These are phyloP conservation scores for Aspergillus olivimuriae DNA, from an alignment of 495 filamentous ascomycete species.

Conservation along the genomic window DNA sequence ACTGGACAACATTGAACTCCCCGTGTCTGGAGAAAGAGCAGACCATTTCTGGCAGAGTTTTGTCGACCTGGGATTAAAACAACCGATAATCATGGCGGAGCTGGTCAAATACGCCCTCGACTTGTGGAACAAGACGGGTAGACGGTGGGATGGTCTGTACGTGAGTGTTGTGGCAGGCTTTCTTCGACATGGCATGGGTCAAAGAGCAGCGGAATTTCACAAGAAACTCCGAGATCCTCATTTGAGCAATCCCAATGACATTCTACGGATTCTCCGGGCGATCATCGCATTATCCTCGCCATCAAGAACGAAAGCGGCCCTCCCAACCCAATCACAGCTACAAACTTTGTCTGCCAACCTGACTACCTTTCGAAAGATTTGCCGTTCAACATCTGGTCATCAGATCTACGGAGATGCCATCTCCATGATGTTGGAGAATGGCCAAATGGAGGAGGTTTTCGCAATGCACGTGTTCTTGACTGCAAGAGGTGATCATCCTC, in stretches of 20 bases:
- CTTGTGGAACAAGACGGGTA: constrained; percentile 37
- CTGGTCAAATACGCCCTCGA: constrained; percentile 50
- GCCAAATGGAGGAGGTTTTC: constrained; percentile 42
- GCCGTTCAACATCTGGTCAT: constrained; percentile 31
- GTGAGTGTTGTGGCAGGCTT: constrained; percentile 41
- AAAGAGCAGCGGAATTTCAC: constrained; percentile 44
- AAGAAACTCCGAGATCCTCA: constrained; percentile 28
- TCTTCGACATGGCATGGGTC: constrained; percentile 27
- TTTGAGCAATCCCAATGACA: constrained; percentile 24
- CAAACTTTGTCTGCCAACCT: constrained; percentile 15
- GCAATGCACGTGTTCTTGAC: constrained; percentile 55
- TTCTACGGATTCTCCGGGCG: constrained; percentile 29
- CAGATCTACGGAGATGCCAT: constrained; percentile 58
- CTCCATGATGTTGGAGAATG: constrained; percentile 44
- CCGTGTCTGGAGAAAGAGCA: constrained; percentile 40
- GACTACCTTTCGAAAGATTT: constrained; percentile 44
- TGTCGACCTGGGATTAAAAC: constrained; percentile 40
- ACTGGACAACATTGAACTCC: constrained; percentile 36
- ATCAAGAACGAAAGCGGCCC: background rate
- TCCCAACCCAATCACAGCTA: constrained; percentile 1
- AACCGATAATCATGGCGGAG: constrained; percentile 41
- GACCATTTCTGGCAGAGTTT: constrained; percentile 53
- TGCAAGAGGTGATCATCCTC: constrained; percentile 44
- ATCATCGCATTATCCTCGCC: constrained; percentile 11
- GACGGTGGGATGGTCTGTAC: constrained; percentile 45